Evolutionary conservation across 352 stramenopile species (phyloP), one percentile per base, ranked within the genome.

Genomic region (Aphanomyces euteiches): DNA sequence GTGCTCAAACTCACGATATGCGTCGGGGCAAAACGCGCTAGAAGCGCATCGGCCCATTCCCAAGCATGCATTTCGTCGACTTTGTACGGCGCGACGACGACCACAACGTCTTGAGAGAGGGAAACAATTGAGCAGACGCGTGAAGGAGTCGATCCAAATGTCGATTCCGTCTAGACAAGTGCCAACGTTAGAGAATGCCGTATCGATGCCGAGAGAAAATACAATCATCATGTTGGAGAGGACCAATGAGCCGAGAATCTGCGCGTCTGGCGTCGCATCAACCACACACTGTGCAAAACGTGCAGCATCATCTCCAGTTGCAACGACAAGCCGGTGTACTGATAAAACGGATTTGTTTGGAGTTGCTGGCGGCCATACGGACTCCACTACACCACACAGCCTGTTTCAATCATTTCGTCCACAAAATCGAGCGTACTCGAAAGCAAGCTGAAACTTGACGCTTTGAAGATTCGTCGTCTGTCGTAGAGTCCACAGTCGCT

Each of bases 61-160:
- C 59, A 67, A 19, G 48, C 41, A 28, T 54, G 7, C 7, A 57
- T 36, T 10, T 67, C 59, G 4, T 37, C 59, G 15, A 67, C 41
- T 8, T 67, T 45, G 19, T 41, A 28, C 15, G 59, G 59, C n/a
- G 59, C 38, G 10, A 67, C 12, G 59, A 56, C 39, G 15, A 56
- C 39, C 15, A 67, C 17, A 38, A 21, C 43, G 17, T 67, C 59
- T n/a, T 19, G 39, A 21, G 59, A 56, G 39, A 67, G 59, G 2
- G 59, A 48, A 4, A 67, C 40, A 17, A 67, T 53, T 13, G 59
- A 48, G 59, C 59, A 67, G 39, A 67, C 59, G 12, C 41, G 41
- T n/a, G 59, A 53, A 21, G 59, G 59, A 7, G 21, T 40, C 3
- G 43, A 53, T 12, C 6, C 39, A 54, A 50, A 67, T 36, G 10